Percentiles rank a stretch among this genome's conserved stretches.
Conservation (phyloP, 768 basidiomycete species). For the Amanita muscaria region DNA sequence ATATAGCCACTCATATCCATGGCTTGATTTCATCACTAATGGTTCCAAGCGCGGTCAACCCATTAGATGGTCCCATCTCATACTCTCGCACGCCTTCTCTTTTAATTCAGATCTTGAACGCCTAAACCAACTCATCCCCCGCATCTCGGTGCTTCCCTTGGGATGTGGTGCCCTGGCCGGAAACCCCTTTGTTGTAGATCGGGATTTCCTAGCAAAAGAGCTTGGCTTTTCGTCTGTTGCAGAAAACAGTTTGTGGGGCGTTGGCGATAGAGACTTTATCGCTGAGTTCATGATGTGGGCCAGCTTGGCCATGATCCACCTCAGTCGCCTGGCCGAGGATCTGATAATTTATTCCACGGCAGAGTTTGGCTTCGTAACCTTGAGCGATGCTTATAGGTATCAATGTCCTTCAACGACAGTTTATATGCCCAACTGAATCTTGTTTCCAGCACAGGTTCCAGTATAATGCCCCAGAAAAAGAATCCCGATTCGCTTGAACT, state of each 20-base stretch:
- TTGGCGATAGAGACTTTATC: slow-evolving; percentile 95
- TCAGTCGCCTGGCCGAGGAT: slow-evolving; percentile 94
- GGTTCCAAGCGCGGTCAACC: slow-evolving; percentile 82
- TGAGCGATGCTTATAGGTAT: slow-evolving; percentile 97
- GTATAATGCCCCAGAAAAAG: slow-evolving; percentile 99
- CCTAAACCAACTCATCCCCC: slow-evolving; percentile 73
- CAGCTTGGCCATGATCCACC: slow-evolving; percentile 84
- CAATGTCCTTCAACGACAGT: neutral
- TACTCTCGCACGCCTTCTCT: slow-evolving; percentile 91
- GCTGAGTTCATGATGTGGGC: slow-evolving; percentile 97
- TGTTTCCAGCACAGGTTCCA: slow-evolving; percentile 79
- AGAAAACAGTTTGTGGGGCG: slow-evolving; percentile 96
- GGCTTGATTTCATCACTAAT: neutral
- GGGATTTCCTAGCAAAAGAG: slow-evolving; percentile 85
- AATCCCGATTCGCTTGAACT: slow-evolving; percentile 96
- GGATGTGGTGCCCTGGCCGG: slow-evolving; percentile 94
- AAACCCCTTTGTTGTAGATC: slow-evolving; percentile 90
- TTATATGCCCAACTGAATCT: neutral
- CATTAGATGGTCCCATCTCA: slow-evolving; percentile 96
- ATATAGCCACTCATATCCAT: slow-evolving; percentile 11
- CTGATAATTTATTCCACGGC: slow-evolving; percentile 94
- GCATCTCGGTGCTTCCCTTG: slow-evolving; percentile 88
- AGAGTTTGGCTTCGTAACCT: slow-evolving; percentile 93
- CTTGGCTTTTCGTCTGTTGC: slow-evolving; percentile 83
- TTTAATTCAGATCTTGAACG: slow-evolving; percentile 87